Percentiles rank a stretch among this genome's conserved stretches.
These are phyloP conservation scores for Aciculoconidium aculeatum DNA, from an alignment of 805 yeast species.

Conservation along the genomic window DNA sequence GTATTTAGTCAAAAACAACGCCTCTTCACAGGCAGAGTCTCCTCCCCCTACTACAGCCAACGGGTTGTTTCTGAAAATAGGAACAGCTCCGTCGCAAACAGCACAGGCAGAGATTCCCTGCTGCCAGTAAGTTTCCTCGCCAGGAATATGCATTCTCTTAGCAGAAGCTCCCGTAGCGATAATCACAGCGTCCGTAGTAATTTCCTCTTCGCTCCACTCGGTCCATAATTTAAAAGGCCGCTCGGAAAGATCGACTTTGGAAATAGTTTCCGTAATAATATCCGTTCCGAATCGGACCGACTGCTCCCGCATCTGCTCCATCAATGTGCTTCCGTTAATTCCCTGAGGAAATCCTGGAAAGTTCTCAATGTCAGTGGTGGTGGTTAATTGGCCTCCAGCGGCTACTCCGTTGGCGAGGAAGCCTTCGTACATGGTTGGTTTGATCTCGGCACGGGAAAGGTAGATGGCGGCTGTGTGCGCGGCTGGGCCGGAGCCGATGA, in stretches of 20 bases:
- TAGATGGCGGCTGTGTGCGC: slow-evolving; percentile 99
- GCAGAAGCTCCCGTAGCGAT: slow-evolving; percentile 99
- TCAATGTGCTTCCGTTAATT: slow-evolving; percentile 76
- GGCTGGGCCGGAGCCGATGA: slow-evolving; percentile 97
- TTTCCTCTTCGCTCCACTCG: slow-evolving; percentile 91
- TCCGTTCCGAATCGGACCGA: slow-evolving; percentile 85
- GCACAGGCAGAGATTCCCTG: slow-evolving; percentile 99
- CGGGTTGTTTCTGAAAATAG: slow-evolving; percentile 96
- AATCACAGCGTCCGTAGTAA: slow-evolving; percentile 87
- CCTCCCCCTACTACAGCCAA: slow-evolving; percentile 99
- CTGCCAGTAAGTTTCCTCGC: slow-evolving; percentile 98
- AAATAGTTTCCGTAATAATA: slow-evolving; percentile 89
- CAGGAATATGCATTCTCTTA: slow-evolving; percentile 87
- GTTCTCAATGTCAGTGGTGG: slow-evolving; percentile 97
- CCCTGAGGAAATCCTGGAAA: slow-evolving; percentile 99
- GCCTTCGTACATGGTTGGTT: slow-evolving; percentile 93
- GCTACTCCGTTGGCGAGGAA: slow-evolving; percentile 96
- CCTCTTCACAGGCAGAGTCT: slow-evolving; percentile 99
- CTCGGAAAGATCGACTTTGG: slow-evolving; percentile 82
- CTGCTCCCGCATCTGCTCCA: slow-evolving; percentile 93
- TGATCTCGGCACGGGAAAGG: slow-evolving; percentile 91
- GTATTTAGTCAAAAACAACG: slow-evolving; percentile 91
- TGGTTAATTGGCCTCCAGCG: slow-evolving; percentile 98
- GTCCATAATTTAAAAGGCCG: slow-evolving; percentile 97
- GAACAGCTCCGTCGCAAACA: slow-evolving; percentile 99